Evolutionary conservation across 768 basidiomycete genomes (phyloP), one percentile per base, ranked within the genome.

Genomic region (Podaxis sp.): DNA sequence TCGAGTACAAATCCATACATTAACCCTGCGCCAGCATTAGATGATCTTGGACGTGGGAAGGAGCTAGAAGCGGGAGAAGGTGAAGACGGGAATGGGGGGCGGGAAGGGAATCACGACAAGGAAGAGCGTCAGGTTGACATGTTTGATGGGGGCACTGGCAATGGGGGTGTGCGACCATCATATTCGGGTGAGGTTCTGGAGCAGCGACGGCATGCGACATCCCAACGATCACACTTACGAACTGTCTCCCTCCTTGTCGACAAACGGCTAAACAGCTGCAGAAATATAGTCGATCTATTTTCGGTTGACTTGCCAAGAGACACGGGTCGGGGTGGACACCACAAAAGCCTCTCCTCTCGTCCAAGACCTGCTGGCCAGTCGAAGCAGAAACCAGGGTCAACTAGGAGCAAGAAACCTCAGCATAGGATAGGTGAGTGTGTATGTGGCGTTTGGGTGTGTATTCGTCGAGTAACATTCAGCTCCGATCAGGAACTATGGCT

Each of bases 1-100:
- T 63, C 65, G 30, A 60, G 62, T 44, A 66, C 70, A 33, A 81
- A 83, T 63, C 81, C 82, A 40, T 82, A 77, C 67, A 80, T 83
- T 69, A 82, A 83, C 67, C 79, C 77, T 7, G 75, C 78, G 22
- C 82, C 82, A 15, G 68, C 69, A 8, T 65, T 76, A 59, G 71
- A 72, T 17, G 73, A 73, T n/a, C 59, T 75, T 54, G 63, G 70
- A 42, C 57, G 52, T 59, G 59, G 19, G 40, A 64, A 64, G 28
- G 61, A 61, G 46, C 42, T 51, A 38, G 44, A 57, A 54, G 63
- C 26, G 26, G 36, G 60, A 44, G 59, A 61, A 53, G 44, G 7
- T 9, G 28, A 9, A 19, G 44, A 19, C 8, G 33, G 17, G 15
- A 38, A 38, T 13, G 38, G 17, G 24, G 24, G 59, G 15, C 9